phyloP scores from a whole-genome alignment of 2,329 filamentous ascomycete species.

The Hymenoscyphus infarciens region DNA sequence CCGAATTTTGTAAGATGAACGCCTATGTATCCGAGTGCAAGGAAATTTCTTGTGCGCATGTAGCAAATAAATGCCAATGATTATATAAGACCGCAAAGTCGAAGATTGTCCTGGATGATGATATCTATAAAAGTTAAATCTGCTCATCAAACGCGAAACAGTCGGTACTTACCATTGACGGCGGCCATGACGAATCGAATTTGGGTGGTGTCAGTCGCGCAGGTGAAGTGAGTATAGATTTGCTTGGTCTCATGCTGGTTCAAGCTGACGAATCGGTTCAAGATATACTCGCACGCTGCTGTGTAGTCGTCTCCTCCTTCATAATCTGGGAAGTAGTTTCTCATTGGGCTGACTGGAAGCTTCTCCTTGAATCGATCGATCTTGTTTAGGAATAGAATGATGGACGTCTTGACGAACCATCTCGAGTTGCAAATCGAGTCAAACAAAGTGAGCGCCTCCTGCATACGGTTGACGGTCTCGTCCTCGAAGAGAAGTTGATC shows the following conservation, averaged over 20 bases:
- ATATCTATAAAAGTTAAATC: constrained; percentile 67
- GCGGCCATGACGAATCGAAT: constrained; percentile 99
- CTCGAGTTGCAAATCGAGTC: constrained; percentile 85
- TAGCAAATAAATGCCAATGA: constrained; percentile 14
- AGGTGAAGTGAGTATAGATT: constrained; percentile 99
- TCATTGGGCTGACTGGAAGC: constrained; percentile 76
- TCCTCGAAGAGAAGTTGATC: constrained; percentile 96
- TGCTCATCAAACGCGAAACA: neutral
- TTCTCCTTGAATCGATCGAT: constrained; percentile 88
- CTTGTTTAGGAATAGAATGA: constrained; percentile 88
- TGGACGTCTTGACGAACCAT: constrained; percentile 88
- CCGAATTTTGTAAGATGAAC: constrained; percentile 33
- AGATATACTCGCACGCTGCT: constrained; percentile 95
- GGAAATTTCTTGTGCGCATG: constrained; percentile 22
- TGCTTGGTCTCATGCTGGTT: constrained; percentile 99
- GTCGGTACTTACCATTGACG: constrained; percentile 77
- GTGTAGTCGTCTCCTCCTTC: constrained; percentile 95
- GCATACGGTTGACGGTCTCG: constrained; percentile 94
- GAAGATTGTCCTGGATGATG: constrained; percentile 99
- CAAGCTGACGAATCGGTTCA: constrained; percentile 95
- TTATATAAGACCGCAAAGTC: constrained; percentile 94
- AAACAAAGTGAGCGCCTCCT: constrained; percentile 81
- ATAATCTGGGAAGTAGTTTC: constrained; percentile 86
- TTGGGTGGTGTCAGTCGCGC: constrained; percentile 96
- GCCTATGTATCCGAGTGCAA: constrained; percentile 31